These are phyloP conservation scores for Amanita phalloides DNA, from an alignment of 768 basidiomycete species.

Conservation along the genomic window DNA sequence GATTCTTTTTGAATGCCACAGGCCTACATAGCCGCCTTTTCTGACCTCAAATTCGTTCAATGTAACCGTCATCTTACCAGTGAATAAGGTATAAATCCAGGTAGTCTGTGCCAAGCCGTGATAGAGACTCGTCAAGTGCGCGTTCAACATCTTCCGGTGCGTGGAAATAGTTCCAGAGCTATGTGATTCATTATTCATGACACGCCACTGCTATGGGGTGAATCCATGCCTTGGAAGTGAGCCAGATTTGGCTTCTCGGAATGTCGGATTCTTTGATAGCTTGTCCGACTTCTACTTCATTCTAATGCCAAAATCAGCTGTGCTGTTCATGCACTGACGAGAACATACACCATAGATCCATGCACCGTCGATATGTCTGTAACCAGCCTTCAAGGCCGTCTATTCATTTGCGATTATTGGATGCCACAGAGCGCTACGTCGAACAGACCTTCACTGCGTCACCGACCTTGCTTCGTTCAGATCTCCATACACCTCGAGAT, in stretches of 20 bases:
- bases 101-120: constrained; percentile 53
- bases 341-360: constrained; percentile 52
- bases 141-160: constrained; percentile 62
- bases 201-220: not conserved
- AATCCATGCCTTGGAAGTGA: constrained; percentile 44
- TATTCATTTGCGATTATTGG: constrained; percentile 11
- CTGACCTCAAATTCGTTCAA: not conserved
- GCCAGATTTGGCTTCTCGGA: constrained; percentile 53
- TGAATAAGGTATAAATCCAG: constrained; percentile 78
- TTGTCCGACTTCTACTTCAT: constrained; percentile 59
- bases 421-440: not conserved
- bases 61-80: constrained; percentile 33
- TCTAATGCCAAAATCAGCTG: constrained; percentile 23
- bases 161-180: constrained; percentile 71
- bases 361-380: constrained; percentile 65
- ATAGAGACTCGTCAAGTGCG: constrained; percentile 54
- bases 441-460: constrained; percentile 45
- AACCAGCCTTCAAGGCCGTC: constrained; percentile 51
- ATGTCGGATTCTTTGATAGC: constrained; percentile 50
- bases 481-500: constrained; percentile 50
- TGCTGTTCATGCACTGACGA: not conserved
- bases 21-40: constrained; percentile 31
- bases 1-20: constrained; percentile 51
- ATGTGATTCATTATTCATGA: not conserved
- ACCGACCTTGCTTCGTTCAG: constrained; percentile 48